These are phyloP conservation scores for Verticillium tricorpus DNA, from an alignment of 2,329 filamentous ascomycete genomes.

Conservation along the genomic window DNA sequence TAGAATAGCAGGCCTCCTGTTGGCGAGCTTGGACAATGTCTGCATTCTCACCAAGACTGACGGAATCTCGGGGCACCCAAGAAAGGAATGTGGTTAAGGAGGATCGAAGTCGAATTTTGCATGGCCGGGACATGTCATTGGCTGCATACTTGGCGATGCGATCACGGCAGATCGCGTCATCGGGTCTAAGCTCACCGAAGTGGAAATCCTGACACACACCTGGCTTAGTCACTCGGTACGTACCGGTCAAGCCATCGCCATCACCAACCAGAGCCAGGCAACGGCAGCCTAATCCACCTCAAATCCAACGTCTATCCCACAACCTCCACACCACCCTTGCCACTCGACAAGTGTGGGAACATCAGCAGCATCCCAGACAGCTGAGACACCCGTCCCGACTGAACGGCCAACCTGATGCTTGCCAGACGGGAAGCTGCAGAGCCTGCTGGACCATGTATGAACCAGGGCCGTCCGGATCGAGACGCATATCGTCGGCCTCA, in stretches of 20 bases:
- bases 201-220: slow-evolving; percentile 3
- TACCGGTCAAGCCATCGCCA: background rate
- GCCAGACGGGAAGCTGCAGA: background rate
- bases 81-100: slow-evolving; percentile 4
- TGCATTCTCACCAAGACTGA: background rate
- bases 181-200: slow-evolving; percentile 5
- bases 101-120: slow-evolving; percentile 1
- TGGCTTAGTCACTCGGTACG: background rate
- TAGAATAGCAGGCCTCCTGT: background rate
- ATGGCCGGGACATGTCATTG: slow-evolving; percentile 1
- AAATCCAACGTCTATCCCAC: background rate
- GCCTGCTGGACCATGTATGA: background rate
- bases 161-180: slow-evolving; percentile 8
- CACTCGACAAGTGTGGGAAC: background rate
- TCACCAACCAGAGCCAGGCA: background rate
- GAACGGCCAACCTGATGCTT: background rate
- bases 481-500: background rate
- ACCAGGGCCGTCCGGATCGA: background rate
- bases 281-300: background rate
- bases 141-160: slow-evolving; percentile 1
- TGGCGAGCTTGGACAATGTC: background rate
- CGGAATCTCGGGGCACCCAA: slow-evolving; percentile 3
- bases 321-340: background rate
- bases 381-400: background rate
- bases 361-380: background rate